Base-by-base conservation (phyloP, 192 early-diverging fungal species). In the Powellomyces hirtus region DNA sequence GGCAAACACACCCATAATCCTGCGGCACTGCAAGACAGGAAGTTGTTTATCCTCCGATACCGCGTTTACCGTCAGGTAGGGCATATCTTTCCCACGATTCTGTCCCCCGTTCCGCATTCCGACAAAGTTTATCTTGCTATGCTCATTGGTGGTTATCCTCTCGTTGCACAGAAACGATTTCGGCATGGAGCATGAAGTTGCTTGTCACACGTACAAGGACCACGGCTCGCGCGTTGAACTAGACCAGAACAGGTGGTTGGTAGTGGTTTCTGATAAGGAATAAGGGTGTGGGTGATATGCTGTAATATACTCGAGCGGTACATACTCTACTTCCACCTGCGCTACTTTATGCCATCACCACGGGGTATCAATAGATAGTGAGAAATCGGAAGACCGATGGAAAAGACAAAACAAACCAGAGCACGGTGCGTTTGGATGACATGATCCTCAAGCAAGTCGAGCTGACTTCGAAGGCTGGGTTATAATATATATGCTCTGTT, bases 151-250 rank as follows among this genome's bases (percentile, higher is more conserved):
- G 40, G n/a, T 10, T 42, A 10, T 42, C n/a, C 40, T 42, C 40
- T 42, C n/a, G n/a, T 38, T 52, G 24, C 22, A 16, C 65, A 79
- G 78, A 33, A 79, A 71, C 59, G 68, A 75, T 45, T 79, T 76
- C 63, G 78, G 78, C 8, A 38, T 71, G 7, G 78, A 79, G 42
- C 71, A 49, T 34, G 78, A 79, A 36, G 74, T 76, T 10, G 71
- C 68, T 7, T 74, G 73, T 40, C 66, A 69, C 66, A 31, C 49
- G 14, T 52, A 69, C 31, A 18, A 34, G 40, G 57, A 73, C 40
- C 34, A 27, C 59, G 73, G 73, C 20, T 69, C 66, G 3, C 40
- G 73, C 5, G 22, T 29, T 5, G 64, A 73, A 45, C 44, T 59
- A 37, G 55, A 44, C n/a, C 58, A 58, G 33, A 74, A 74, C 37